These are phyloP conservation scores for Priceomyces haplophilus DNA, from an alignment of 805 yeast genomes.

Conservation along the genomic window DNA sequence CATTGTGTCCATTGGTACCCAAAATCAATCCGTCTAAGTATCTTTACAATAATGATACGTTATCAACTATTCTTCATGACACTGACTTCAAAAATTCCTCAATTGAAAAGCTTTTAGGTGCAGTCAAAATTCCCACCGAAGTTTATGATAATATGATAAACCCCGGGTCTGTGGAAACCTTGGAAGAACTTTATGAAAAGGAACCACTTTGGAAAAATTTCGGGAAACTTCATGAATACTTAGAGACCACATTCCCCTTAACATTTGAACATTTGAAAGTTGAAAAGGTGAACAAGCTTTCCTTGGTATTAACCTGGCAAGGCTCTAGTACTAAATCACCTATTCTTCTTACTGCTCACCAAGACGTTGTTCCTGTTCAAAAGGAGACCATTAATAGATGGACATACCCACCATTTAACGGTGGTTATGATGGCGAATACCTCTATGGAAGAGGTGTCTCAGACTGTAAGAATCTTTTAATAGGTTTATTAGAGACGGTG, in stretches of 20 bases:
- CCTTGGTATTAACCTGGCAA: conserved; percentile 38
- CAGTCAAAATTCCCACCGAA: conserved; percentile 32
- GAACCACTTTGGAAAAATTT: conserved; percentile 27
- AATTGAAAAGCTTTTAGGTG: conserved; percentile 20
- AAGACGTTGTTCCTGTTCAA: conserved; percentile 42
- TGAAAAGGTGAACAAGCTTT: conserved; percentile 33
- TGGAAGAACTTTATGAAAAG: conserved; percentile 23
- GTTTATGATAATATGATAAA: conserved; percentile 29
- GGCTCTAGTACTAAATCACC: conserved; percentile 31
- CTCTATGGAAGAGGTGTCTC: conserved; percentile 35
- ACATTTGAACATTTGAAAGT: conserved; percentile 31
- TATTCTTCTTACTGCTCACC: conserved; percentile 37
- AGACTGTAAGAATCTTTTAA: conserved; percentile 42
- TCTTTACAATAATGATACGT: conserved; percentile 18
- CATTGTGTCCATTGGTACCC: conserved; percentile 33
- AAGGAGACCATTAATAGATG: conserved; percentile 36
- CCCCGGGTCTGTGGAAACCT: conserved; percentile 22
- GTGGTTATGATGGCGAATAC: conserved; percentile 29
- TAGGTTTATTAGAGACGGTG: conserved; percentile 40
- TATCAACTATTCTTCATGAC: conserved; percentile 26
- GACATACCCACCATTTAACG: conserved; percentile 38
- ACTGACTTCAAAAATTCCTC: conserved; percentile 21
- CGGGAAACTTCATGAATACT: conserved; percentile 27
- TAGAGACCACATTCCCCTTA: conserved; percentile 31
- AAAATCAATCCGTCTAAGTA: conserved; percentile 27